A percentile compares a stretch with the other conserved stretches of the same genome.
phyloP scores from a whole-genome alignment of 352 stramenopile genomes.

The Globisporangium carolinianum region DNA sequence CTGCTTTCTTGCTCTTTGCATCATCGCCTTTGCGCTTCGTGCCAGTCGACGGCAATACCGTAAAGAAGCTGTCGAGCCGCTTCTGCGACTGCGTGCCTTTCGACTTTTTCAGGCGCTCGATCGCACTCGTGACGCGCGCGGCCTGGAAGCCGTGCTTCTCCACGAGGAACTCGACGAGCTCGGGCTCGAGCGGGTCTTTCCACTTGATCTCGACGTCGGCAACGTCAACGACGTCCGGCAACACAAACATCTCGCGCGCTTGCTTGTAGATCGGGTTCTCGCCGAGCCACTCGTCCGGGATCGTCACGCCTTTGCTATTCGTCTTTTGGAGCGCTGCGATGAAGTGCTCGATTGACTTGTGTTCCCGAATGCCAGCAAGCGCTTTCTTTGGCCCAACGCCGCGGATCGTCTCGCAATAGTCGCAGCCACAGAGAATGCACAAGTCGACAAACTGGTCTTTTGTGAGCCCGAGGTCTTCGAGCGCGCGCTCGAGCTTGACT shows the following conservation, averaged over 20 bases:
- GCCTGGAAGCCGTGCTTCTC: constrained; percentile 95
- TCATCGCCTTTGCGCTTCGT: constrained; percentile 61
- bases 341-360: constrained; percentile 94
- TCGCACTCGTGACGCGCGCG: constrained; percentile 88
- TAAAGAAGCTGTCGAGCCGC: constrained; percentile 97
- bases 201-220: constrained; percentile 91
- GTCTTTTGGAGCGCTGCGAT: constrained; percentile 87
- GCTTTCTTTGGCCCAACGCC: constrained; percentile 98
- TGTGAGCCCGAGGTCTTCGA: constrained; percentile 91
- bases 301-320: constrained; percentile 76
- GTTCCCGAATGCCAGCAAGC: constrained; percentile 94
- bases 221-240: constrained; percentile 58
- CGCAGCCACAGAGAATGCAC: constrained; percentile 98
- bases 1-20: constrained; percentile 24
- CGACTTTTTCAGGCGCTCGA: constrained; percentile 95
- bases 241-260: constrained; percentile 91
- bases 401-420: constrained; percentile 98
- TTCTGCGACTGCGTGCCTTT: constrained; percentile 93
- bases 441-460: constrained; percentile 97
- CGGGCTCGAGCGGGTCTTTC: constrained; percentile 86
- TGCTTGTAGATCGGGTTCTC: constrained; percentile 90
- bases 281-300: constrained; percentile 80
- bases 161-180: constrained; percentile 92
- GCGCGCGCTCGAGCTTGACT: constrained; percentile 85
- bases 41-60: constrained; percentile 45